These are phyloP conservation scores for Elsinoe necatrix DNA, from an alignment of 2,329 filamentous ascomycete genomes.

Conservation along the genomic window DNA sequence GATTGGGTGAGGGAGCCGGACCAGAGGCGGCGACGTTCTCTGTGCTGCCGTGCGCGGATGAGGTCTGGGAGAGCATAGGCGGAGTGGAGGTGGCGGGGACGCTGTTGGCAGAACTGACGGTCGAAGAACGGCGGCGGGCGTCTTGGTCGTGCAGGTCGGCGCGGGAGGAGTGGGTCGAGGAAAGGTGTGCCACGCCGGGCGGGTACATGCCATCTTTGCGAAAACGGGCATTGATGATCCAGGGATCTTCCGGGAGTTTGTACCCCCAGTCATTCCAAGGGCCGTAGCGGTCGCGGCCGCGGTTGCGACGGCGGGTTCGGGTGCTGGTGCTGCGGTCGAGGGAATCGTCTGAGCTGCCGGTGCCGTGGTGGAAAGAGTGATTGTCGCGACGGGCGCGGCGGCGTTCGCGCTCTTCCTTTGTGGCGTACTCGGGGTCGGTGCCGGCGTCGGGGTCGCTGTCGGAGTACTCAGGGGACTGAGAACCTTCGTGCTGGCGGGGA, in stretches of 20 bases:
- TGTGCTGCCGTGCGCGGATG: constrained; percentile 21
- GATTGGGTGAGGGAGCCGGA: constrained; percentile 3
- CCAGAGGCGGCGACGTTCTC: constrained; percentile 26
- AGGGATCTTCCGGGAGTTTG: constrained; percentile 83
- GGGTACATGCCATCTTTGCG: constrained; percentile 66
- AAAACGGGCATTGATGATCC: constrained; percentile 89
- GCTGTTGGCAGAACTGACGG: constrained; percentile 21
- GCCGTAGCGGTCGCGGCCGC: constrained; percentile 35
- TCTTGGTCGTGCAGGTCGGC: constrained; percentile 34
- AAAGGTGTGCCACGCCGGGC: constrained; percentile 41
- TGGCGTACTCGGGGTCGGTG: constrained; percentile 32
- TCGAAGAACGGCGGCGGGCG: constrained; percentile 23
- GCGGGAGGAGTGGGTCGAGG: constrained; percentile 41
- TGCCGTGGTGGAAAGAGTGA: constrained; percentile 5
- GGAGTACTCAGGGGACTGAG: constrained; percentile 31
- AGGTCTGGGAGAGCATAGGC: constrained; percentile 14
- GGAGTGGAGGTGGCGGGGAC: constrained; percentile 10
- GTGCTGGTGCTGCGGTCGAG: constrained; percentile 11
- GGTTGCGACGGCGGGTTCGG: constrained; percentile 24
- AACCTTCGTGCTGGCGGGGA: constrained; percentile 21
- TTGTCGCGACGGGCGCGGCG: constrained; percentile 19
- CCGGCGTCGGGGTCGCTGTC: constrained; percentile 32
- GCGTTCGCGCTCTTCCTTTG: constrained; percentile 30
- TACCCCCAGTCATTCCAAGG: constrained; percentile 54
- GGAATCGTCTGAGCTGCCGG: constrained; percentile 19